Evolutionary conservation across 2,329 filamentous ascomycete genomes (phyloP).

Genomic region (Diaporthe vaccinii): DNA sequence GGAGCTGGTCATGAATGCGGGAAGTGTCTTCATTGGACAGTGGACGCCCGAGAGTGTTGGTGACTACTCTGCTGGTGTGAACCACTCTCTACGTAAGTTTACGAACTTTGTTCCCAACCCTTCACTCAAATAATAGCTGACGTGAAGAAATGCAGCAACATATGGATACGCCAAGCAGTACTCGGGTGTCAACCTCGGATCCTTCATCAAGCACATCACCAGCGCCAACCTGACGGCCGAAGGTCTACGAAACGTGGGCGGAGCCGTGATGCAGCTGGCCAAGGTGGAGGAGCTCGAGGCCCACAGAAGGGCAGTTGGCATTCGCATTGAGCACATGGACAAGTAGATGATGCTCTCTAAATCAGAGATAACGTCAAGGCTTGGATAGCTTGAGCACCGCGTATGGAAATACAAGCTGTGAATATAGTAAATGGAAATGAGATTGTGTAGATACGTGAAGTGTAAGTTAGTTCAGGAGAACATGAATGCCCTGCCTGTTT

Average conservation of each 20-base stretch:
- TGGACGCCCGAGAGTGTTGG: slow-evolving; percentile 99
- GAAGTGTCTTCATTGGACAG: slow-evolving; percentile 93
- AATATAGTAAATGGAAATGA: slow-evolving; percentile 1
- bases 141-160: slow-evolving; percentile 72
- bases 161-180: slow-evolving; percentile 99
- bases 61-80: slow-evolving; percentile 97
- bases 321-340: slow-evolving; percentile 73
- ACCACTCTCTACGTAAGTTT: slow-evolving; percentile 93
- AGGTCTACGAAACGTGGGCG: slow-evolving; percentile 86
- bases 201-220: slow-evolving; percentile 98
- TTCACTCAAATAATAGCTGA: slow-evolving; percentile 35
- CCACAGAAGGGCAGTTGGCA: slow-evolving; percentile 89
- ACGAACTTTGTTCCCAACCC: not conserved
- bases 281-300: slow-evolving; percentile 96
- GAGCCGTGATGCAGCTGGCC: slow-evolving; percentile 93
- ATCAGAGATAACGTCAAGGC: not conserved
- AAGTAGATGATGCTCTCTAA: not conserved
- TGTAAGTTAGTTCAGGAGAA: not conserved
- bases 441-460: slow-evolving; percentile 4
- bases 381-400: not conserved
- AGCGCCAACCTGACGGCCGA: slow-evolving; percentile 90
- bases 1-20: slow-evolving; percentile 89
- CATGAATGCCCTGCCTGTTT: not conserved
- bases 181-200: slow-evolving; percentile 94
- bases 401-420: not conserved